Percentiles rank a stretch among this genome's conserved stretches.
These are phyloP conservation scores for Cordyceps cicadae DNA, from an alignment of 2,329 filamentous ascomycete species.

Conservation along the genomic window DNA sequence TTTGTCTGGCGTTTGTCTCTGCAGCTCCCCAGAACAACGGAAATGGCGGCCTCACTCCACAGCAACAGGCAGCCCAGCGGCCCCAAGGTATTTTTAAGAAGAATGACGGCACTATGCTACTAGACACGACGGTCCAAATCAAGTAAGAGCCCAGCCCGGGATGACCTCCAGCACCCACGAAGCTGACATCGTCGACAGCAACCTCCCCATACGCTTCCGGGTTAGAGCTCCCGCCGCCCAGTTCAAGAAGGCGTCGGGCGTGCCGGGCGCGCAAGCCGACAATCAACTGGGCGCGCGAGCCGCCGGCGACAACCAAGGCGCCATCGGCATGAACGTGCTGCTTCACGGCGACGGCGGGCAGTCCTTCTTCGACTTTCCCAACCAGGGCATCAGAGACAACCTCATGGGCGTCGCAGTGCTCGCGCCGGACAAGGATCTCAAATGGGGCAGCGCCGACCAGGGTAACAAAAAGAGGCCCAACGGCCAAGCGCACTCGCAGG, in stretches of 20 bases:
- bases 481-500: constrained; percentile 47
- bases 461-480: constrained; percentile 43
- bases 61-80: background rate
- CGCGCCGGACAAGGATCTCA: constrained; percentile 45
- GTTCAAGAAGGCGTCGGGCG: constrained; percentile 41
- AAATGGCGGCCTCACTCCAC: background rate
- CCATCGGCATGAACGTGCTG: constrained; percentile 46
- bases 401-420: constrained; percentile 46
- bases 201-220: constrained; percentile 46
- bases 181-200: constrained; percentile 23
- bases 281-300: constrained; percentile 33
- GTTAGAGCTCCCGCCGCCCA: constrained; percentile 45
- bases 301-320: constrained; percentile 22
- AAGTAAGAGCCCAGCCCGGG: constrained; percentile 33
- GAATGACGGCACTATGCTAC: constrained; percentile 41
- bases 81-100: constrained; percentile 31
- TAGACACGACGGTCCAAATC: constrained; percentile 46
- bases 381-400: constrained; percentile 41
- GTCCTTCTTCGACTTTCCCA: constrained; percentile 50
- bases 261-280: constrained; percentile 41
- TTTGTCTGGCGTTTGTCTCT: background rate
- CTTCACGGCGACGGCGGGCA: constrained; percentile 53
- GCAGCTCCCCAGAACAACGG: constrained; percentile 1
- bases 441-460: constrained; percentile 47
- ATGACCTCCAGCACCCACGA: background rate